phyloP scores from a whole-genome alignment of 495 filamentous ascomycete genomes.

The Usnea hakonensis region DNA sequence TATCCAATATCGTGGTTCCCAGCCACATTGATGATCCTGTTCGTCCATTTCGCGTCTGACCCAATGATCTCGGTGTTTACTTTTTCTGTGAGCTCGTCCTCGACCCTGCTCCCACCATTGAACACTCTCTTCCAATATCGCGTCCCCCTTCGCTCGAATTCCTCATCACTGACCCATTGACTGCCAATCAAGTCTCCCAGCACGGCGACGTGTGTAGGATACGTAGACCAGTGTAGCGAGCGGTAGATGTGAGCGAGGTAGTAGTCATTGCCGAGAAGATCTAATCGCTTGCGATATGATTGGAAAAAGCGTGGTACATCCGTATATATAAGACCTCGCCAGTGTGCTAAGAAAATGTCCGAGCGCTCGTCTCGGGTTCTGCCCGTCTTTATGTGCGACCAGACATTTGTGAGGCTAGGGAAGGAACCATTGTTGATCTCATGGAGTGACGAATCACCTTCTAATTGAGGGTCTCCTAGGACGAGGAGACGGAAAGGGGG shows the following conservation, averaged over 20 bases:
- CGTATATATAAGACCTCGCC: constrained; percentile 46
- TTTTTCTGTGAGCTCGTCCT: constrained; percentile 47
- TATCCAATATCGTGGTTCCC: constrained; percentile 98
- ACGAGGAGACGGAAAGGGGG: constrained; percentile 79
- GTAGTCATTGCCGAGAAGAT: constrained; percentile 87
- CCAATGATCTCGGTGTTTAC: constrained; percentile 30
- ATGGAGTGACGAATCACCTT: constrained; percentile 80
- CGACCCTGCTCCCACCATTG: constrained; percentile 54
- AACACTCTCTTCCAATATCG: constrained; percentile 84
- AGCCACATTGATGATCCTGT: constrained; percentile 74
- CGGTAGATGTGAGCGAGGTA: constrained; percentile 92
- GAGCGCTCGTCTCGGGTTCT: constrained; percentile 28
- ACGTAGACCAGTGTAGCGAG: constrained; percentile 69
- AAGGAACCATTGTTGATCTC: constrained; percentile 51
- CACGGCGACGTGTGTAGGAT: constrained; percentile 80
- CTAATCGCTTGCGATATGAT: constrained; percentile 66
- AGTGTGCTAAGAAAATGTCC: constrained; percentile 37
- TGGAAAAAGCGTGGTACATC: constrained; percentile 59
- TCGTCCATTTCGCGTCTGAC: constrained; percentile 54
- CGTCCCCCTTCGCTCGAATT: constrained; percentile 63
- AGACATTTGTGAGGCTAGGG: constrained; percentile 49
- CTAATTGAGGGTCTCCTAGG: constrained; percentile 89
- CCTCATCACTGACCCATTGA: constrained; percentile 83
- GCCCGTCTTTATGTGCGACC: constrained; percentile 26
- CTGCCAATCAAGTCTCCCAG: constrained; percentile 91